Evolutionary conservation across 352 stramenopile genomes (phyloP).

Genomic region (Peronosclerospora sorghi): DNA sequence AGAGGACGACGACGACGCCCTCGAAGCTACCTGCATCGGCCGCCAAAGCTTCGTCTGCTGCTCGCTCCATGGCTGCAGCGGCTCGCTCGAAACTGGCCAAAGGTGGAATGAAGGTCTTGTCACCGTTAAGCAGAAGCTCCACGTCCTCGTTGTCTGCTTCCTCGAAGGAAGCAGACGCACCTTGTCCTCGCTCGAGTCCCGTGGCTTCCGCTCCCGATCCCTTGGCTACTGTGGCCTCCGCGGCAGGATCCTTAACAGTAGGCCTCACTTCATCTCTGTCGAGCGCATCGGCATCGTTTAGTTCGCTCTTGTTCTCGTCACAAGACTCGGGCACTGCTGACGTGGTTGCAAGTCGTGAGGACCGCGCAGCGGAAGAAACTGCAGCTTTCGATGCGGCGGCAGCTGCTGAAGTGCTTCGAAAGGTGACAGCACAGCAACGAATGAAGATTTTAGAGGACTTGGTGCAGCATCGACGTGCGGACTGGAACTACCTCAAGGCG

Average conservation of each 20-base stretch:
- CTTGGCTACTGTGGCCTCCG: slow-evolving; percentile 12
- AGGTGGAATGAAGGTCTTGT: slow-evolving; percentile 41
- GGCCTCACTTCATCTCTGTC: slow-evolving; percentile 22
- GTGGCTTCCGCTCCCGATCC: slow-evolving; percentile 4
- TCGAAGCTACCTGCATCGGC: slow-evolving; percentile 13
- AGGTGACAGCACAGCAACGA: slow-evolving; percentile 52
- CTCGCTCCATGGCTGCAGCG: slow-evolving; percentile 38
- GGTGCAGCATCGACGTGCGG: slow-evolving; percentile 51
- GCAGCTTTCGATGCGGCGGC: slow-evolving; percentile 5
- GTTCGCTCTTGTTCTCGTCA: slow-evolving; percentile 35
- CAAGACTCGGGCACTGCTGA: slow-evolving; percentile 15
- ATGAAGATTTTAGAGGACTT: slow-evolving; percentile 67
- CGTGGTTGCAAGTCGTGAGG: not conserved
- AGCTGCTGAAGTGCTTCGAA: slow-evolving; percentile 21
- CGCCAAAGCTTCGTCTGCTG: slow-evolving; percentile 29
- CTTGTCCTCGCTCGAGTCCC: slow-evolving; percentile 2
- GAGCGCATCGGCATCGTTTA: slow-evolving; percentile 32
- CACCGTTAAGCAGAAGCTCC: slow-evolving; percentile 17
- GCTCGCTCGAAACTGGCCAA: slow-evolving; percentile 45
- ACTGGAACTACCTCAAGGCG: slow-evolving; percentile 73
- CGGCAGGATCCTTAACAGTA: slow-evolving; percentile 14
- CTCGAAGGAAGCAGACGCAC: slow-evolving; percentile 3
- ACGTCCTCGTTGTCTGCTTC: slow-evolving; percentile 1
- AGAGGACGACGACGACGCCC: slow-evolving; percentile 1
- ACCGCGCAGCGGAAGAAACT: slow-evolving; percentile 9